Percentiles rank a stretch among this genome's conserved stretches.
phyloP scores from a whole-genome alignment of 2,329 filamentous ascomycete species.

The Beauveria scarabaeidicola region DNA sequence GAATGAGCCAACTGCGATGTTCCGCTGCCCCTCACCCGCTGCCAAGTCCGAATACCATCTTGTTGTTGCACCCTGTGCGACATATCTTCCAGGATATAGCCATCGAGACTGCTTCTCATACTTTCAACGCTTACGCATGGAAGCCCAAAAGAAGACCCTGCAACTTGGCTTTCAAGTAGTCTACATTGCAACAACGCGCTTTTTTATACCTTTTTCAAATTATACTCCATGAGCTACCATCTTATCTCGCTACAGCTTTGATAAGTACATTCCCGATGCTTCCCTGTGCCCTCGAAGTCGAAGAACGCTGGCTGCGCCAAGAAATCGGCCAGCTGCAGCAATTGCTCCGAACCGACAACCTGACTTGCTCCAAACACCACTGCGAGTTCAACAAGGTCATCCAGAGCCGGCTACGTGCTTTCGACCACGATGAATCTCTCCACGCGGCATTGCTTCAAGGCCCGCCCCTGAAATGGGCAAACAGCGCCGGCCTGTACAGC shows the following conservation, averaged over 20 bases:
- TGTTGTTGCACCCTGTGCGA: too few relatives aligned
- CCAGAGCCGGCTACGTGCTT: conserved; percentile 22
- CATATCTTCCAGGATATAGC: too few relatives aligned
- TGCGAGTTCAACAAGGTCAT: conserved; percentile 26
- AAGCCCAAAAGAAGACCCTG: too few relatives aligned
- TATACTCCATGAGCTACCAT: too few relatives aligned
- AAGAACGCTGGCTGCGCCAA: conserved; percentile 26
- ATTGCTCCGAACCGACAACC: conserved; percentile 18
- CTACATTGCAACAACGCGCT: neutral
- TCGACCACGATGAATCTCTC: conserved; percentile 22
- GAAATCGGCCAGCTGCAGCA: conserved; percentile 19
- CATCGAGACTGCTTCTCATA: neutral
- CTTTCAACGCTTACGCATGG: too few relatives aligned
- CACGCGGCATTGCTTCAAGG: neutral
- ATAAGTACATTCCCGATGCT: conserved; percentile 21
- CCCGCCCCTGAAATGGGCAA: neutral
- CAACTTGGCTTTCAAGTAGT: neutral
- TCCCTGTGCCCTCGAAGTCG: conserved; percentile 22
- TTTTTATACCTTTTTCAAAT: neutral
- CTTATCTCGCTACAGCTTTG: neutral
- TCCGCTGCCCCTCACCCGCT: neutral
- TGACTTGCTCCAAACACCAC: conserved; percentile 17
- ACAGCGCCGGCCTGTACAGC: neutral
- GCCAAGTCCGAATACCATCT: neutral
- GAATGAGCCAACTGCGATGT: neutral